These are phyloP conservation scores for Candida montana DNA, from an alignment of 805 yeast species.

Conservation along the genomic window DNA sequence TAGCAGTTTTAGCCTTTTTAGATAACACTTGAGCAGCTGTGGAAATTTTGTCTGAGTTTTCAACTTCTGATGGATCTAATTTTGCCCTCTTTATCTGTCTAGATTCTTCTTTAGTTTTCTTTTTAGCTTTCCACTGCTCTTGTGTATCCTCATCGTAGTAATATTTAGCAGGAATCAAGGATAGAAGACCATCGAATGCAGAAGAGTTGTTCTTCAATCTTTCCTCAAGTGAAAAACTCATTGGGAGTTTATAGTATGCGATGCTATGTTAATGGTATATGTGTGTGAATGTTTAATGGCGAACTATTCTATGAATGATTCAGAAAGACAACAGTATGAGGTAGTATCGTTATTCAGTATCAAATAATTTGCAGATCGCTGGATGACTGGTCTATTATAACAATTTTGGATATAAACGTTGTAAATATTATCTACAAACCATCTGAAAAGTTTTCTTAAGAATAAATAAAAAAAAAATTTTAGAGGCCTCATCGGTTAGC, in stretches of 20 bases:
- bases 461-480: conserved; percentile 6
- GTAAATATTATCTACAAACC: too few relatives aligned
- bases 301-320: too few relatives aligned
- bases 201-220: conserved; percentile 71
- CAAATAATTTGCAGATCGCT: too few relatives aligned
- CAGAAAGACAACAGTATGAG: too few relatives aligned
- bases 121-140: conserved; percentile 86
- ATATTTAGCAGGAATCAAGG: conserved; percentile 89
- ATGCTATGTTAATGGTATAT: neutral
- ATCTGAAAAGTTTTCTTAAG: neutral
- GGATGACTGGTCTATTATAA: too few relatives aligned
- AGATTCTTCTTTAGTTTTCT: conserved; percentile 61
- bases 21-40: conserved; percentile 58
- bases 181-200: conserved; percentile 83
- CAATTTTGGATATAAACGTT: too few relatives aligned
- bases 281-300: neutral
- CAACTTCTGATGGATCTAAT: conserved; percentile 60
- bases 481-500: conserved; percentile 11
- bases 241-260: conserved; percentile 8
- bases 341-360: too few relatives aligned
- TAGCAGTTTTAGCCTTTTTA: conserved; percentile 49
- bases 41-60: conserved; percentile 43
- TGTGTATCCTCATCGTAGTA: conserved; percentile 88
- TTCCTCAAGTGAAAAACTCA: conserved; percentile 65
- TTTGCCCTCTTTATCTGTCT: conserved; percentile 61